Evolutionary conservation across 1,284 basidiomycete genomes (phyloP).

Genomic region (Pseudozyma hubeiensis): DNA sequence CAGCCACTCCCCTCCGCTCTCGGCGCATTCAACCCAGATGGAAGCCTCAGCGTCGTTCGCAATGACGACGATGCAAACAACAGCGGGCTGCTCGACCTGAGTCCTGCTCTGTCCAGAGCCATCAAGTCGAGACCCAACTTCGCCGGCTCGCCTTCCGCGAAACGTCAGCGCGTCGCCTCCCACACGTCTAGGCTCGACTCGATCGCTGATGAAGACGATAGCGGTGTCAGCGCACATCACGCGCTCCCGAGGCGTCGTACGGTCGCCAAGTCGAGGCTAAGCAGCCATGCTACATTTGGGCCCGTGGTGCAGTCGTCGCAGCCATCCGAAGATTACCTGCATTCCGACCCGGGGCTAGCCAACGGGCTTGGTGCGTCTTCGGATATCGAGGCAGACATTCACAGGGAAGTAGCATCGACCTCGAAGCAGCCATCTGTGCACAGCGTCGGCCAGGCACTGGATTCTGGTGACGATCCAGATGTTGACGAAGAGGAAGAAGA

Average conservation of each 20-base stretch:
- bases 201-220: conserved; percentile 4
- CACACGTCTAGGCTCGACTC: conserved; percentile 3
- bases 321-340: conserved; percentile 24
- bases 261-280: conserved; percentile 28
- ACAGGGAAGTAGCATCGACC: neutral
- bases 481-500: conserved; percentile 18
- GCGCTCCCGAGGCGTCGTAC: conserved; percentile 8
- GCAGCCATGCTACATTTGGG: conserved; percentile 18
- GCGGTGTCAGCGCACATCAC: conserved; percentile 3
- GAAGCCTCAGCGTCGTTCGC: conserved; percentile 64
- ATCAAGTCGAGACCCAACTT: conserved; percentile 28
- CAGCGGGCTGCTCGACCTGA: conserved; percentile 63
- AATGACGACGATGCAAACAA: conserved; percentile 65
- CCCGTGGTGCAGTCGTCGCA: conserved; percentile 24
- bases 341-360: conserved; percentile 13
- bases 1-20: conserved; percentile 1
- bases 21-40: conserved; percentile 49
- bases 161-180: conserved; percentile 18
- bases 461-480: conserved; percentile 15
- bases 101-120: conserved; percentile 45
- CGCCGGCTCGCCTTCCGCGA: conserved; percentile 20
- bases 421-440: conserved; percentile 5
- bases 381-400: conserved; percentile 9
- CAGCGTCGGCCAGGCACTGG: neutral
- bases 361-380: conserved; percentile 11